Base-by-base conservation (phyloP, 345 rosid species). In the Brassica incana region DNA sequence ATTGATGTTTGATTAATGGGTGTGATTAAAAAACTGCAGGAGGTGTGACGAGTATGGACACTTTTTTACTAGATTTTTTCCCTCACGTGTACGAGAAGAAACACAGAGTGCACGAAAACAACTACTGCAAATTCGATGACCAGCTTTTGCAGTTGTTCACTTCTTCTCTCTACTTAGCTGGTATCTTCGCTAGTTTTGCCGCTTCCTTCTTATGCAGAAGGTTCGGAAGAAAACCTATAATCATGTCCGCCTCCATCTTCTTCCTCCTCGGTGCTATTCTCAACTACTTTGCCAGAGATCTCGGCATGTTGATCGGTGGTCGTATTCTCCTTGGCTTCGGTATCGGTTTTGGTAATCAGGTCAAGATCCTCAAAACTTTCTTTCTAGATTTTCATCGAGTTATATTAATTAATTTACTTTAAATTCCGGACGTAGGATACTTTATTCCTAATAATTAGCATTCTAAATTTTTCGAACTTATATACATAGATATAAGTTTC, bases 341-440 rank as follows among this genome's bases (percentile, higher is more conserved):
- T 2, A 88, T 91, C 11, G 98, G 94, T 58, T 86, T 90, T 15
- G 96, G 90, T 36, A 93, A 93, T 71, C 94, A 87, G 94, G 97
- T 87, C 50, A 10, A 30, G 11, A 62, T 32, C 15, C 62, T 48
- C 5, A 8, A 35, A 59, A 33, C 43, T 68, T 50, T 36, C 20
- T 71, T 0, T 20, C 9, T 4, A 66, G 8, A 3, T 27, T 27
- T 27, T 27, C 30, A 27, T 27, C 30, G 30, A 2, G 30, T 27
- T 27, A 27, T 27, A 27, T 27, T 27, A 27, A 27, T 27, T 27
- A 27, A 27, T 27, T 27, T 27, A 27, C 30, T 27, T 27, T 27
- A 27, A 27, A 27, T 27, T 27, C 30, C 30, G 30, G 30, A 27
- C 4, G 30, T 27, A 27, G 30, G 30, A 27, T 27, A 27, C 4